Base-by-base conservation (phyloP, 2,329 filamentous ascomycete genomes). In the Alternaria triticina region DNA sequence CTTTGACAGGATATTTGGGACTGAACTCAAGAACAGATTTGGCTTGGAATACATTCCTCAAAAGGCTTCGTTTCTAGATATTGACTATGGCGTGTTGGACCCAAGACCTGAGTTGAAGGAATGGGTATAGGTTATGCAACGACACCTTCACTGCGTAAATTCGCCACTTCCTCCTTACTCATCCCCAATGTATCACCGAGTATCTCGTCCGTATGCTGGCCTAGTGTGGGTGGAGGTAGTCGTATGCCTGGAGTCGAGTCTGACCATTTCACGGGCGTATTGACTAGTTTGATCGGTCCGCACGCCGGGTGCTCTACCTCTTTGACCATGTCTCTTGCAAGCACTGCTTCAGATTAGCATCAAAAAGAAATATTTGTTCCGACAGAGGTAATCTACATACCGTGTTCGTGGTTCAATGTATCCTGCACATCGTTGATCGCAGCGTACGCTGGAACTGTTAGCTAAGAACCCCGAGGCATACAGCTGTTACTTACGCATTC, bases 241-340 rank as follows among this genome's bases (percentile, higher is more conserved):
- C 95, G 86, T 43, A 97, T 89, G 4, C 88, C 87, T 0, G 94
- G 93, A 70, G 87, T 89, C 25, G 91, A 91, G 70, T 94, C 89
- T 6, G 94, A 97, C 79, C 94, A 97, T 79, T 99, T 99, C 62
- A 99, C 90, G 0, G 96, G 96, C 1, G 94, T 96, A 74, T 97
- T 97, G 57, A 99, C 91, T 75, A 99, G 83, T 81, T 94, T 94
- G 67, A 99, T 90, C 0, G 90, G 87, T 0, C 96, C 96, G 78
- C 95, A 98, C 8, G 86, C 84, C 6, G 88, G 88, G 76, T 99
- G 96, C 1, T 97, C 88, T 47, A 97, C 84, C 76, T 97, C 91
- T 13, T 92, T 88, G 1, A 99, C 91, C 96, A 99, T 99, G 63
- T 90, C 87, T 61, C 96, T 87, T 22, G 94, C 94, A 58, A 83